These are phyloP conservation scores for Leccinum broughii DNA, from an alignment of 768 basidiomycete genomes.

Conservation along the genomic window DNA sequence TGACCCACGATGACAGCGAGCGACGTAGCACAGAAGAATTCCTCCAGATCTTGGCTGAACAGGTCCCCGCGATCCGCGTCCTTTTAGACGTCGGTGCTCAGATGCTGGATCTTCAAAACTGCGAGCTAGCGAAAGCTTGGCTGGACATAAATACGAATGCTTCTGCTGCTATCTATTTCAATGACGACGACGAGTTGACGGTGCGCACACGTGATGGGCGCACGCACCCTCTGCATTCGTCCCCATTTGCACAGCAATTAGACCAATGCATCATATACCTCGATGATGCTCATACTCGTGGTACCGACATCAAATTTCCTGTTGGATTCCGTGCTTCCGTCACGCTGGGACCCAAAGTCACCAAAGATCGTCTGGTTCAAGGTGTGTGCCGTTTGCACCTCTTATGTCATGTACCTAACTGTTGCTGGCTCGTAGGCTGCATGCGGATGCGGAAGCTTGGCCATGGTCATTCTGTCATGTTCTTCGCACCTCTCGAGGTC, in stretches of 20 bases:
- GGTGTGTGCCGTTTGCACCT: constrained; percentile 13
- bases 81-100: constrained; percentile 57
- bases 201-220: not conserved
- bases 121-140: constrained; percentile 34
- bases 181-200: constrained; percentile 18
- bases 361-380: constrained; percentile 53
- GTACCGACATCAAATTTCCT: constrained; percentile 55
- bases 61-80: constrained; percentile 40
- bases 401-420: not conserved
- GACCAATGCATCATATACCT: constrained; percentile 49
- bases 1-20: constrained; percentile 12
- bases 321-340: constrained; percentile 22
- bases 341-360: constrained; percentile 46
- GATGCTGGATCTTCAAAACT: constrained; percentile 49
- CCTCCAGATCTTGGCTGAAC: constrained; percentile 31
- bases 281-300: constrained; percentile 50
- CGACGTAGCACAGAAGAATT: constrained; percentile 23
- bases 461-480: constrained; percentile 44
- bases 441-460: constrained; percentile 54
- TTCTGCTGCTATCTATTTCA: constrained; percentile 45
- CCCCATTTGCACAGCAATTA: constrained; percentile 27
- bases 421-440: constrained; percentile 33
- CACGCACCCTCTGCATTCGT: not conserved
- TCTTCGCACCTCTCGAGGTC: constrained; percentile 45
- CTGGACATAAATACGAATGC: constrained; percentile 20